phyloP scores from a whole-genome alignment of 2,329 filamentous ascomycete genomes.

The Cordyceps fumosorosea region DNA sequence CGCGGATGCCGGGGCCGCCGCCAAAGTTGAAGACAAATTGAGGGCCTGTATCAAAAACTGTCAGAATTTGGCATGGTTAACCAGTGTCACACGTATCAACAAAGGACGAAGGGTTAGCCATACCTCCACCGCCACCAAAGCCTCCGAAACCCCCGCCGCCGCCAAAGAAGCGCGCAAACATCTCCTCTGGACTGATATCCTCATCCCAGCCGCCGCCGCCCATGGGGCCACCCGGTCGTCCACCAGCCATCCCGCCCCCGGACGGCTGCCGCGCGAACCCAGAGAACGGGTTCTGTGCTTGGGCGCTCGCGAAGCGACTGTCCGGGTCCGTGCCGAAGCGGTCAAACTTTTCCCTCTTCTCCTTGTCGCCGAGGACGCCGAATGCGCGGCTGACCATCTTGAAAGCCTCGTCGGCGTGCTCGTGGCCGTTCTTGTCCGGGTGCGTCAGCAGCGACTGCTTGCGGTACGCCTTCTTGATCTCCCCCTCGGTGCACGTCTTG shows the following conservation, averaged over 20 bases:
- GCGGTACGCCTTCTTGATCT: constrained; percentile 97
- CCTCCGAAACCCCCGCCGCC: constrained; percentile 66
- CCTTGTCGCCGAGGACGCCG: constrained; percentile 83
- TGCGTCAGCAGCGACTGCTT: constrained; percentile 92
- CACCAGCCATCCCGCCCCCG: constrained; percentile 26
- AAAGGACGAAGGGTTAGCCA: constrained; percentile 15
- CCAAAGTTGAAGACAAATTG: constrained; percentile 95
- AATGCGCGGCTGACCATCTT: constrained; percentile 97
- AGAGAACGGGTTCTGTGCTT: constrained; percentile 28
- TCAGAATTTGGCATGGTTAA: neutral
- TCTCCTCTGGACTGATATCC: constrained; percentile 91
- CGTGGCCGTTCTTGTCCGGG: constrained; percentile 97
- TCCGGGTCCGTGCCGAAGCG: constrained; percentile 89
- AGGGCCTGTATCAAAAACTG: constrained; percentile 67
- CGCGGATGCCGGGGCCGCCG: constrained; percentile 81
- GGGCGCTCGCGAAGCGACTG: constrained; percentile 66
- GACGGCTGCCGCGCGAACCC: constrained; percentile 28
- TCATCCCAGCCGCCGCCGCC: constrained; percentile 67
- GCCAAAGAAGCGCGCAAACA: constrained; percentile 96
- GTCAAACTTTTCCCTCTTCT: constrained; percentile 87
- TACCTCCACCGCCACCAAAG: constrained; percentile 36
- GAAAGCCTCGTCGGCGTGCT: constrained; percentile 93
- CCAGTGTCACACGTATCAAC: neutral
- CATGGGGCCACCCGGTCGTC: constrained; percentile 23
- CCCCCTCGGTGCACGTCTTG: constrained; percentile 63